phyloP scores from a whole-genome alignment of 352 stramenopile species.

The Phytopythium montanum region DNA sequence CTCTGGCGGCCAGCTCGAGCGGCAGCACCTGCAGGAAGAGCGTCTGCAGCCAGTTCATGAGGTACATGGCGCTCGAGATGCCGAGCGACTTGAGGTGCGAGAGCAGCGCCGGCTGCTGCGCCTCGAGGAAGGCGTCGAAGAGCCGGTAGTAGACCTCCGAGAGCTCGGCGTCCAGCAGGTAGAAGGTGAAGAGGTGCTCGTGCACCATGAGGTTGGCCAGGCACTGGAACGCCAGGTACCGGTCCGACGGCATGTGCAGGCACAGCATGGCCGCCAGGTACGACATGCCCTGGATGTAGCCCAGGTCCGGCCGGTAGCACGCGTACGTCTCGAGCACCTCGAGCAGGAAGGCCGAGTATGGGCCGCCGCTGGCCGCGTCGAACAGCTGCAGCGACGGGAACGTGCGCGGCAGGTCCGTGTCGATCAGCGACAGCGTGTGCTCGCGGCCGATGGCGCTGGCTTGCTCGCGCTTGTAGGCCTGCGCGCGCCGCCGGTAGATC shows the following conservation, averaged over 20 bases:
- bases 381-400: constrained; percentile 83
- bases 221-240: constrained; percentile 81
- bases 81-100: constrained; percentile 55
- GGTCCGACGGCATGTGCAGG: constrained; percentile 81
- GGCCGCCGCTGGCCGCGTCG: constrained; percentile 44
- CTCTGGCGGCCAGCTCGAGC: constrained; percentile 62
- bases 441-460: constrained; percentile 53
- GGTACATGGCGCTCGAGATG: constrained; percentile 73
- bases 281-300: constrained; percentile 90
- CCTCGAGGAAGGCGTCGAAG: constrained; percentile 66
- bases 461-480: constrained; percentile 55
- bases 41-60: constrained; percentile 89
- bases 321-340: constrained; percentile 87
- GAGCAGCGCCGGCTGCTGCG: constrained; percentile 44
- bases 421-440: constrained; percentile 78
- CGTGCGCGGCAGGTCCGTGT: constrained; percentile 83
- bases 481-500: constrained; percentile 68
- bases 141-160: constrained; percentile 79
- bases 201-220: constrained; percentile 86
- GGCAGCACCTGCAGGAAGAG: constrained; percentile 82
- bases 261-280: constrained; percentile 85
- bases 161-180: constrained; percentile 76
- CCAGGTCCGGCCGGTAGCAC: constrained; percentile 83
- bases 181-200: constrained; percentile 88
- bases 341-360: constrained; percentile 71